Evolutionary conservation across 805 yeast genomes (phyloP).

Genomic region (Starmerella gropengiesseri): DNA sequence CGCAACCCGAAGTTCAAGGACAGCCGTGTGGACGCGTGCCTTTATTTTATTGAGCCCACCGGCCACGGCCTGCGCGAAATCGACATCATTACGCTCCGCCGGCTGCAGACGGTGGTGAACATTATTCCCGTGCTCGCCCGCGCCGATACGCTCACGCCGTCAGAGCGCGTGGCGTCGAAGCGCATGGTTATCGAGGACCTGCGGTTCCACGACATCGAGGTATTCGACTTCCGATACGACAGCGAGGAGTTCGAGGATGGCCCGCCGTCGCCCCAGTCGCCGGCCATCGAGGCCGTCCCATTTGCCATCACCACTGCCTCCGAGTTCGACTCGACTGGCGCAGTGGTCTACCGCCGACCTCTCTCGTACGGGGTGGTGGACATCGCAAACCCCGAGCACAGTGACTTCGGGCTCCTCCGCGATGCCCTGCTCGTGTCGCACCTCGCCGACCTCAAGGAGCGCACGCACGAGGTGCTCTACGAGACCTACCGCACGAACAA

Average conservation of each 20-base stretch:
- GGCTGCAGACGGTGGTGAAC: conserved; percentile 61
- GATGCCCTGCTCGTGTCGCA: conserved; percentile 70
- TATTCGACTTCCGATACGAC: conserved; percentile 66
- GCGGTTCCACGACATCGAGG: conserved; percentile 47
- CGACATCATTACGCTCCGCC: conserved; percentile 65
- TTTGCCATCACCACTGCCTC: conserved; percentile 56
- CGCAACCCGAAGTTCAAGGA: conserved; percentile 63
- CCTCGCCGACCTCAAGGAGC: conserved; percentile 71
- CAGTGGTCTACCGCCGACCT: conserved; percentile 59
- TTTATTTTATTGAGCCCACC: conserved; percentile 61
- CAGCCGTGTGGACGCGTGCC: conserved; percentile 62
- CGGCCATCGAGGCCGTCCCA: conserved; percentile 52
- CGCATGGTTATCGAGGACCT: conserved; percentile 47
- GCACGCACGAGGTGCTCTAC: conserved; percentile 65
- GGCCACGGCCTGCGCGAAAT: conserved; percentile 49
- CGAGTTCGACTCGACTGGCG: conserved; percentile 54
- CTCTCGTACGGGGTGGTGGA: conserved; percentile 88
- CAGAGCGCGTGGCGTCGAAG: conserved; percentile 49
- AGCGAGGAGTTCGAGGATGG: conserved; percentile 40
- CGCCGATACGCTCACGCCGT: conserved; percentile 63
- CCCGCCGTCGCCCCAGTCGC: conserved; percentile 22
- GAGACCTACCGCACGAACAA: conserved; percentile 45
- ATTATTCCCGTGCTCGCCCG: conserved; percentile 73
- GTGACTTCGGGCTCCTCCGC: conserved; percentile 77
- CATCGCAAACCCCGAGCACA: conserved; percentile 74